phyloP scores from a whole-genome alignment of 768 basidiomycete species.

The Mrakia frigida region DNA sequence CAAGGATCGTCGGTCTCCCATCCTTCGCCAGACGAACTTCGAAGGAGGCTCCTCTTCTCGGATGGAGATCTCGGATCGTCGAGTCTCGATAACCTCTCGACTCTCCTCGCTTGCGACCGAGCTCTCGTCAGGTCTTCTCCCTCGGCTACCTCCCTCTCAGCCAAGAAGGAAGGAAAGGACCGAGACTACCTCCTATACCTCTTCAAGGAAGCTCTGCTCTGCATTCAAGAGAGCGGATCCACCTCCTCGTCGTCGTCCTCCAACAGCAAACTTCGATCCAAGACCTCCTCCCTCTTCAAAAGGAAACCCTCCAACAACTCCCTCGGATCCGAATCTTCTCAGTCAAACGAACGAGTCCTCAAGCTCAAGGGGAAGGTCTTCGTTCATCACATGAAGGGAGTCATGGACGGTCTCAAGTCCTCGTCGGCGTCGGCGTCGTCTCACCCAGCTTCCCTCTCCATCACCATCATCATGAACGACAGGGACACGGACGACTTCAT shows the following conservation, averaged over 20 bases:
- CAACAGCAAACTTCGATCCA: slow-evolving; percentile 29
- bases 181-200: slow-evolving; percentile 91
- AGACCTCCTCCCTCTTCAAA: slow-evolving; percentile 22
- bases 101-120: slow-evolving; percentile 61
- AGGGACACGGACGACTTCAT: slow-evolving; percentile 90
- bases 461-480: slow-evolving; percentile 82
- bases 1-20: background rate
- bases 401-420: slow-evolving; percentile 65
- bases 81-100: slow-evolving; percentile 23
- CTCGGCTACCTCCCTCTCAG: slow-evolving; percentile 84
- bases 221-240: slow-evolving; percentile 64
- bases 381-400: slow-evolving; percentile 85
- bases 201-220: slow-evolving; percentile 96
- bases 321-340: slow-evolving; percentile 18
- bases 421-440: slow-evolving; percentile 82
- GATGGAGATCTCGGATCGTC: slow-evolving; percentile 53
- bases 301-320: slow-evolving; percentile 12
- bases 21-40: slow-evolving; percentile 76
- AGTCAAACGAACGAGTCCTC: slow-evolving; percentile 51
- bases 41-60: slow-evolving; percentile 89
- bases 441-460: slow-evolving; percentile 40
- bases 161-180: slow-evolving; percentile 80
- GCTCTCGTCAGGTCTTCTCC: slow-evolving; percentile 70
- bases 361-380: slow-evolving; percentile 93
- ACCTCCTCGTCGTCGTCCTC: slow-evolving; percentile 7